A percentile compares a stretch with the other conserved stretches of the same genome.
Evolutionary conservation across 148 eudicot species (phyloP).

Genomic region (Beta vulgaris): DNA sequence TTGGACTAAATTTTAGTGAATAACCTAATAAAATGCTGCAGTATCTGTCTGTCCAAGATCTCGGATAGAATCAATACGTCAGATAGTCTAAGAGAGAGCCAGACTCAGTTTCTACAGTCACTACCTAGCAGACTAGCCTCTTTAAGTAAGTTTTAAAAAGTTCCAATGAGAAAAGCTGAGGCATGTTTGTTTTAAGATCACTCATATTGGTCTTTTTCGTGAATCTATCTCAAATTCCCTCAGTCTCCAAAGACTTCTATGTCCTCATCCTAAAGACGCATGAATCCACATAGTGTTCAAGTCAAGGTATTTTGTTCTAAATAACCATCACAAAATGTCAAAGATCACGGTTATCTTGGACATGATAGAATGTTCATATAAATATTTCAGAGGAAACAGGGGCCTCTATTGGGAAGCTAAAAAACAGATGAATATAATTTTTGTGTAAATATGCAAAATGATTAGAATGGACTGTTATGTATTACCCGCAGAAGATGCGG

Average conservation of each 20-base stretch:
- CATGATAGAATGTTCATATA: not conserved
- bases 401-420: not conserved
- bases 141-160: too few relatives aligned
- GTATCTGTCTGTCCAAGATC: not conserved
- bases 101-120: not conserved
- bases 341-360: not conserved
- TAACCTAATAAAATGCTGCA: not conserved
- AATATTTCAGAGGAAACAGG: not conserved
- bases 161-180: not conserved
- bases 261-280: slow-evolving; percentile 1
- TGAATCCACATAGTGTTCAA: not conserved
- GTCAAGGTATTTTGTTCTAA: not conserved
- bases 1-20: not conserved
- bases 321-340: not conserved
- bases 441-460: not conserved
- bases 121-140: not conserved
- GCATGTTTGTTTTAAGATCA: too few relatives aligned
- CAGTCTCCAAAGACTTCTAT: not conserved
- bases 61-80: too few relatives aligned
- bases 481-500: slow-evolving; percentile 68
- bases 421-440: not conserved
- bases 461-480: not conserved
- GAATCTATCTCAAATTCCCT: not conserved
- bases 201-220: not conserved
- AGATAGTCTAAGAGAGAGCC: not conserved